Percentiles rank a stretch among this genome's conserved stretches.
Conservation (phyloP, 768 basidiomycete genomes). For the Krasilnikovozyma curviuscula region DNA sequence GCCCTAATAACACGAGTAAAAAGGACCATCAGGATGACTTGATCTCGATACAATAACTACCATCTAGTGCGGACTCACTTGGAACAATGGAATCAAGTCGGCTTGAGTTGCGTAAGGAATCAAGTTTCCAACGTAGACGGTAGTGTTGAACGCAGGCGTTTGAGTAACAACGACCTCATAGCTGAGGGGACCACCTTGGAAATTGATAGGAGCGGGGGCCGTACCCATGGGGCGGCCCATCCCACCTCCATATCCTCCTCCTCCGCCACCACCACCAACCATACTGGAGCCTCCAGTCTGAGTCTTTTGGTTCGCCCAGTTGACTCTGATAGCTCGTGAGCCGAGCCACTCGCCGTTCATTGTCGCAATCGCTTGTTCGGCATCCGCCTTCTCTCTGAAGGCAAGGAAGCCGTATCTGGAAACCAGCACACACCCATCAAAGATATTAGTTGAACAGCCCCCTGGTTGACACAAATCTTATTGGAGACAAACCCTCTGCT, state of each 20-base stretch:
- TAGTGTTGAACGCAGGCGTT: conserved; percentile 81
- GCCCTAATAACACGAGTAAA: conserved; percentile 36
- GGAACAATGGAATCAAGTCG: conserved; percentile 88
- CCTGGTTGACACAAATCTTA: not conserved
- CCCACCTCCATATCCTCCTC: conserved; percentile 11
- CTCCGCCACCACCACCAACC: conserved; percentile 11
- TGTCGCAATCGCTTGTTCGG: conserved; percentile 95
- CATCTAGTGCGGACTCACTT: conserved; percentile 9
- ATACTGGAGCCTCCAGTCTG: conserved; percentile 38
- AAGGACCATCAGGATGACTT: not conserved
- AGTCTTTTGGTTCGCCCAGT: conserved; percentile 99
- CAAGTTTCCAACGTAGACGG: conserved; percentile 96
- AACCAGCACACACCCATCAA: conserved; percentile 3
- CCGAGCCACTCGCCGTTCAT: conserved; percentile 99
- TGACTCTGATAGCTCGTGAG: conserved; percentile 92
- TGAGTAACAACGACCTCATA: conserved; percentile 88
- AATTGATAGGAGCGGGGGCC: conserved; percentile 68
- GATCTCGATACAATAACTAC: not conserved
- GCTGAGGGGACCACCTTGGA: conserved; percentile 67
- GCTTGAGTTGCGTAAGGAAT: conserved; percentile 94
- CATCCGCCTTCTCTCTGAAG: conserved; percentile 79
- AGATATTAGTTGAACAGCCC: not conserved
- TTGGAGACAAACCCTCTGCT: conserved; percentile 60
- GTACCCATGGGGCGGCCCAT: conserved; percentile 15
- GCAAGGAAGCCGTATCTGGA: conserved; percentile 12